Evolutionary conservation across 129 eudicot species (phyloP), one percentile per base, ranked within the genome.

Genomic region (Tanacetum coccineum): DNA sequence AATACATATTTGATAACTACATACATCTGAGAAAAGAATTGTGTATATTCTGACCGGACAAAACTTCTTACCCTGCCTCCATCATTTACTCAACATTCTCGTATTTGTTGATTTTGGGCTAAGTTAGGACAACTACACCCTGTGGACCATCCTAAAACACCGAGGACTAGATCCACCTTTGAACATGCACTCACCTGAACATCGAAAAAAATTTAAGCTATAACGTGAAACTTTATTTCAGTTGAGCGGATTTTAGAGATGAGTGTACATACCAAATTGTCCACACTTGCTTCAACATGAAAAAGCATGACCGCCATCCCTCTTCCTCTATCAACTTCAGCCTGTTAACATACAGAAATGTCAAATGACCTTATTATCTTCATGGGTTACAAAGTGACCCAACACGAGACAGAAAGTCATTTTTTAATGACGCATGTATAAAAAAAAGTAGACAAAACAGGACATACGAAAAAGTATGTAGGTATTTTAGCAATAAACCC

Each of bases 71-170:
- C 68, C 77, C 78, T 70, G 71, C 85, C 56, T 70, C 63, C 64
- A 72, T 42, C 65, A 17, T 9, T 53, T 56, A 36, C 53, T 70
- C 70, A 88, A 60, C 87, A 81, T 73, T 84, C 95, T 44, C 83
- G 78, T 74, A 84, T 58, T 69, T 82, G 80, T 52, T 74, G 87
- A 70, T 66, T 71, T 61, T 79, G 83, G 4, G 19, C 58, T 49
- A 87, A 71, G 79, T 85, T 76, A 57, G 74, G 92, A 92, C 84
- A 91, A 76, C 96, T 91, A 81, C 97, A 91, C 26, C 96, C 96
- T 14, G 88, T 77, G 49, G 97, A 91, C 97, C 97, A 87, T 71
- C 86, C 96, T 79, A 91, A 73, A 57, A 91, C 95, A 75, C 95
- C 95, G 52, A 79, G 81, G 36, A 91, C 83, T 42, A 75, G 59